These are phyloP conservation scores for Scheffersomyces amazonensis DNA, from an alignment of 805 yeast genomes.

Conservation along the genomic window DNA sequence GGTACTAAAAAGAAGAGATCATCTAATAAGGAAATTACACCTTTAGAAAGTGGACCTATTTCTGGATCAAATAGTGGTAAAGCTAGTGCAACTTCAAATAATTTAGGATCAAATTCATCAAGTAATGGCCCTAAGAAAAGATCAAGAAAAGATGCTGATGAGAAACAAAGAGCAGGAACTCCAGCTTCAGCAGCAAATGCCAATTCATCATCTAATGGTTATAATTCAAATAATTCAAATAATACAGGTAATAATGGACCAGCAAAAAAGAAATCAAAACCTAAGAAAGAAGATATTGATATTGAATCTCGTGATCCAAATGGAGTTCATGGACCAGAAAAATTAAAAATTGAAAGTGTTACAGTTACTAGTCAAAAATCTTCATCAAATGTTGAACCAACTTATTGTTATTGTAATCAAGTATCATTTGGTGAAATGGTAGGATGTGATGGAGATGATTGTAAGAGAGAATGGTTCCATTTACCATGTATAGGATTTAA, in stretches of 20 bases:
- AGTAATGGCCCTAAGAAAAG: constrained; percentile 11
- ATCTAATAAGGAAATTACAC: constrained; percentile 11
- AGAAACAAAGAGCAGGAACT: constrained; percentile 7
- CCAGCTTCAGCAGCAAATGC: constrained; percentile 3
- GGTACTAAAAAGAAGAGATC: constrained; percentile 7
- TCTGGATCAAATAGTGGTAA: not conserved
- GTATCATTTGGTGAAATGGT: constrained; percentile 99
- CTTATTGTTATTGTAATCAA: constrained; percentile 94
- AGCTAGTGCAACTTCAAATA: not conserved
- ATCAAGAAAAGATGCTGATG: constrained; percentile 17
- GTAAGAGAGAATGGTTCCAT: constrained; percentile 95
- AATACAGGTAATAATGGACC: constrained; percentile 4
- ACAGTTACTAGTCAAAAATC: constrained; percentile 2
- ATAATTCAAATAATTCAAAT: not conserved
- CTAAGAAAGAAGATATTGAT: constrained; percentile 17
- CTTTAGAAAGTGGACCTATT: constrained; percentile 4
- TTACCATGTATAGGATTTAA: constrained; percentile 86
- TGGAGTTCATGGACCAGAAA: not conserved
- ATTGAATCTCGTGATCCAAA: constrained; percentile 4
- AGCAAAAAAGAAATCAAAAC: constrained; percentile 15
- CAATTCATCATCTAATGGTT: too few relatives aligned
- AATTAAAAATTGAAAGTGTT: constrained; percentile 1
- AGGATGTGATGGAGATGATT: constrained; percentile 93
- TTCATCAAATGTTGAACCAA: constrained; percentile 52
- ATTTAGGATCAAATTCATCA: not conserved